These are phyloP conservation scores for Erythrobasidium hasegawianum DNA, from an alignment of 1,284 basidiomycete genomes.

Conservation along the genomic window DNA sequence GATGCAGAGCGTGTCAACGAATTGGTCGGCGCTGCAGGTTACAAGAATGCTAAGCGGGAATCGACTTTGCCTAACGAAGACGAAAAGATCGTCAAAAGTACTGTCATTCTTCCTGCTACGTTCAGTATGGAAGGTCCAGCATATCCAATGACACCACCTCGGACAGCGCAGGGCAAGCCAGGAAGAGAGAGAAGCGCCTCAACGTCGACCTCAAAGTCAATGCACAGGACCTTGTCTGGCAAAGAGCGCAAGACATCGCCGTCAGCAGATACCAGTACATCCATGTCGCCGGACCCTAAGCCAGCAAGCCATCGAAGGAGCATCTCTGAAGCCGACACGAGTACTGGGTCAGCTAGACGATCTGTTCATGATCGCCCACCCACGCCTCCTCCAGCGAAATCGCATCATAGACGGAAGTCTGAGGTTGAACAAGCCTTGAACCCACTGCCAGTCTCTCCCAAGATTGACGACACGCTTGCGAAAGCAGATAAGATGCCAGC, in stretches of 20 bases:
- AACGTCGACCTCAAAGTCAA: background rate
- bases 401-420: background rate
- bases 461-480: background rate
- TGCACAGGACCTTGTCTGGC: background rate
- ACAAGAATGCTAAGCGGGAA: background rate
- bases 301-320: background rate
- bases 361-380: constrained; percentile 21
- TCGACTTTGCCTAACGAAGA: background rate
- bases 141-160: background rate
- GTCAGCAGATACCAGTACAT: background rate
- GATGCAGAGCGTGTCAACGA: constrained; percentile 31
- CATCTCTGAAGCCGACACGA: background rate
- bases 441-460: constrained; percentile 3
- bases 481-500: background rate
- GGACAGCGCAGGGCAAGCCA: too few relatives aligned
- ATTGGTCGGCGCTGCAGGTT: constrained; percentile 31
- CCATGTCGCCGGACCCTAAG: too few relatives aligned
- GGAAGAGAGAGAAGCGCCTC: background rate
- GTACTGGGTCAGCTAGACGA: background rate
- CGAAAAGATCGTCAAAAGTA: constrained; percentile 9
- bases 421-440: background rate
- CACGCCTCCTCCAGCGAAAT: constrained; percentile 23
- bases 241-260: background rate
- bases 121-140: background rate
- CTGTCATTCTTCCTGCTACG: constrained; percentile 5